Conservation (phyloP, 345 rosid genomes). For the Syzygium aromaticum region DNA sequence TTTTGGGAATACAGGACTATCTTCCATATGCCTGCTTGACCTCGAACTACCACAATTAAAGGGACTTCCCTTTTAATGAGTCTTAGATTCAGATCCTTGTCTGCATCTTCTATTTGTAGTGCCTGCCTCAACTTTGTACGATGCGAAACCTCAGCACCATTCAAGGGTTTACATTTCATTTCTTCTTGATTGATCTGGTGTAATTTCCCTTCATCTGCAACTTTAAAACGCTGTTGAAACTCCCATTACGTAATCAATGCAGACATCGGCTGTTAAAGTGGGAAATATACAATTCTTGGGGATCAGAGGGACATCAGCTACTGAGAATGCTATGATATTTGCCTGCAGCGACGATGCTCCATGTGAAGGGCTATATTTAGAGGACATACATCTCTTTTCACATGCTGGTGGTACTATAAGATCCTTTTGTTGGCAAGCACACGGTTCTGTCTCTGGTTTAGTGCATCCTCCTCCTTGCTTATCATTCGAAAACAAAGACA, state of each 20-base stretch:
- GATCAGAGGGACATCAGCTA: constrained; percentile 71
- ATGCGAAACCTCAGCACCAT: neutral
- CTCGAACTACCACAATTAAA: neutral
- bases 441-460: constrained; percentile 48
- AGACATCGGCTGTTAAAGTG: constrained; percentile 73
- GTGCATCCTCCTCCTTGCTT: constrained; percentile 61
- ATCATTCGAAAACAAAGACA: constrained; percentile 9
- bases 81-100: neutral
- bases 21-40: neutral
- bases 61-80: neutral
- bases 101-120: neutral
- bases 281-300: constrained; percentile 45
- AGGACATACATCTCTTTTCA: constrained; percentile 55
- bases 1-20: neutral
- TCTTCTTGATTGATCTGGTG: neutral
- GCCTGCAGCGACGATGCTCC: constrained; percentile 62
- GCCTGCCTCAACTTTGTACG: neutral
- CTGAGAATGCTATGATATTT: constrained; percentile 60
- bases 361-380: constrained; percentile 47
- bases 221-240: neutral
- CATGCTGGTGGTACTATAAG: constrained; percentile 16
- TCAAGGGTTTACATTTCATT: neutral
- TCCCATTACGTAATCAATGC: constrained; percentile 11
- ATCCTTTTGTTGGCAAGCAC: constrained; percentile 80
- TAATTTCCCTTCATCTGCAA: neutral